Evolutionary conservation across 805 yeast genomes (phyloP).

Genomic region (Ogataea philodendri): DNA sequence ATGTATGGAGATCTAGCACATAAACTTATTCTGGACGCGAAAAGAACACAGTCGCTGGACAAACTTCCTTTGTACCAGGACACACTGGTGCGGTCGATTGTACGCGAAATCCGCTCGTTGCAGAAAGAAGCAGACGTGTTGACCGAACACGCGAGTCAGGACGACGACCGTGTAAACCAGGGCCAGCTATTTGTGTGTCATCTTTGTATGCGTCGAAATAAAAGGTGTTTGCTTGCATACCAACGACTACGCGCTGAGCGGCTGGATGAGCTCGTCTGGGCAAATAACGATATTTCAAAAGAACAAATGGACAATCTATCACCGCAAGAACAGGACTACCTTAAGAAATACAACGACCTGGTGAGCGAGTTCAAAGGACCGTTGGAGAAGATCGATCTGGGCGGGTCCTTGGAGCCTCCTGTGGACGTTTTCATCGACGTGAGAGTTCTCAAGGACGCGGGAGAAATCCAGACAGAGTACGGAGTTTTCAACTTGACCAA

Average conservation of each 20-base stretch:
- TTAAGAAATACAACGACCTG: conserved; percentile 65
- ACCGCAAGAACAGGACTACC: conserved; percentile 77
- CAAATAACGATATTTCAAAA: conserved; percentile 49
- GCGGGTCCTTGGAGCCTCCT: conserved; percentile 91
- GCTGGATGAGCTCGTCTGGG: conserved; percentile 71
- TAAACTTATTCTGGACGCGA: conserved; percentile 82
- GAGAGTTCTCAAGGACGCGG: conserved; percentile 88
- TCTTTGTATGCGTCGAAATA: conserved; percentile 80
- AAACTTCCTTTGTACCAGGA: conserved; percentile 68
- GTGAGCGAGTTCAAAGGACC: conserved; percentile 74
- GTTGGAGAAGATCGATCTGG: conserved; percentile 78
- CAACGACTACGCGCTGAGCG: conserved; percentile 68
- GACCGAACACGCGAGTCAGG: conserved; percentile 26
- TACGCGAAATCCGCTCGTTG: conserved; percentile 68
- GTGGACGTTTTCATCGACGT: conserved; percentile 90
- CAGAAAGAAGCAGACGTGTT: conserved; percentile 55
- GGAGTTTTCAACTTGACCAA: conserved; percentile 92
- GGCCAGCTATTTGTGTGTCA: conserved; percentile 69
- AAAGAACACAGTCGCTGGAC: conserved; percentile 66
- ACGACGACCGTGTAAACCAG: conserved; percentile 45
- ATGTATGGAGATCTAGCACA: conserved; percentile 92
- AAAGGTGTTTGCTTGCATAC: conserved; percentile 84
- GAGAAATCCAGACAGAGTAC: conserved; percentile 95
- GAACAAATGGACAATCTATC: conserved; percentile 52
- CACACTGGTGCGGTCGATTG: conserved; percentile 64